Evolutionary conservation across 2,329 filamentous ascomycete species (phyloP), one percentile per base, ranked within the genome.

Genomic region (Hypoxylon sp.): DNA sequence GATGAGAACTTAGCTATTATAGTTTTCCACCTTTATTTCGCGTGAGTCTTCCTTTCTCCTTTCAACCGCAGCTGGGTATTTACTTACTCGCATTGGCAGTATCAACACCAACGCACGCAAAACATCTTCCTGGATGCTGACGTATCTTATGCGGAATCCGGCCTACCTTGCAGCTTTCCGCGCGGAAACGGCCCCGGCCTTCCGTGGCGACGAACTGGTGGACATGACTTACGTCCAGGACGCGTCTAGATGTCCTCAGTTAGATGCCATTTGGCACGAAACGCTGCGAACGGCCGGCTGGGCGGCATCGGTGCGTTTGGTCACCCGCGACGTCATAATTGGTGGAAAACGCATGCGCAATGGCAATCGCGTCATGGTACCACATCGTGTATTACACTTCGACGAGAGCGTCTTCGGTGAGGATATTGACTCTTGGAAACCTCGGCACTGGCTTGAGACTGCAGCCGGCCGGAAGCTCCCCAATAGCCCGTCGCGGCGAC

Each of bases 211-310:
- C n/a, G 73, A 75, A 13, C 73, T 76, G 6, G 72, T 79, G 15
- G 70, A 75, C 11, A 57, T 70, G 17, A 43, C 71, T n/a, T 74
- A 71, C 59, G 75, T 77, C 19, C 71, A 73, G 1, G 75, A 79
- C 58, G 15, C 56, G 1, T 10, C 26, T 1, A 22, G 55, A 4
- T 73, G 71, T 61, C 72, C 68, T 1, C 34, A 44, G 3, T 48
- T 75, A 5, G 63, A 74, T 22, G 58, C 62, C 17, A 60, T 72
- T 20, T 75, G 73, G 72, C 56, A 70, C 44, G 74, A 76, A 60
- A 71, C 69, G 3, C 47, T 74, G 1, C 71, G 72, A 8, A 8
- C 72, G 26, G 32, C 66, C 0, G 62, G 50, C 4, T 70, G 49
- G 46, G 55, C 74, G 1, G 70, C 70, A 0, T 75, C 72, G 0